Conservation (phyloP, 176 grass and related monocot genomes). For the Aegilops bicornis region DNA sequence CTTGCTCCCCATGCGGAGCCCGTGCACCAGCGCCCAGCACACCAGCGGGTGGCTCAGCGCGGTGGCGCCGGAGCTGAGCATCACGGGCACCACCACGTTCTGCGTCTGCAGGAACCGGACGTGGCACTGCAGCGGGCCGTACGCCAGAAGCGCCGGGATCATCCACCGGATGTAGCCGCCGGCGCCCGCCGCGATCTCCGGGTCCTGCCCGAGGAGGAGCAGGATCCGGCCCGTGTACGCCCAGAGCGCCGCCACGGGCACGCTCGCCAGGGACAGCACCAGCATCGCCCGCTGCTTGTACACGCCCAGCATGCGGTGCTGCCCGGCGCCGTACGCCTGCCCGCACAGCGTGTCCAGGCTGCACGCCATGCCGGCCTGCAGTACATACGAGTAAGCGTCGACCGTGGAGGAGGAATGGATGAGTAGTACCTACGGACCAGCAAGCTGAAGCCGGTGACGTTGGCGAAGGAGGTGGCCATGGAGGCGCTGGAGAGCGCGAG, state of each 20-base stretch:
- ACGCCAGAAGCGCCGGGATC: not conserved
- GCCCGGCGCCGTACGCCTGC: constrained; percentile 66
- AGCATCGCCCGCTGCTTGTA: not conserved
- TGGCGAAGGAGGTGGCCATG: not conserved
- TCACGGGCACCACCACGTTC: not conserved
- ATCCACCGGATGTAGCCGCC: not conserved
- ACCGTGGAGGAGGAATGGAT: no score
- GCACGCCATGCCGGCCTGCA: not conserved
- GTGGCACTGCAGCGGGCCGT: not conserved
- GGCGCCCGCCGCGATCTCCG: not conserved
- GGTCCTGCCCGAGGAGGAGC: not conserved
- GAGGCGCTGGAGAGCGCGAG: not conserved
- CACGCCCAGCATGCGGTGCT: not conserved
- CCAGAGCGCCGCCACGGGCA: not conserved
- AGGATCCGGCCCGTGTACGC: not conserved
- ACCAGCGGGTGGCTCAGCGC: not conserved
- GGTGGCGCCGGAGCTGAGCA: not conserved
- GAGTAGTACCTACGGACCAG: not conserved
- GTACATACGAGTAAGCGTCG: no score
- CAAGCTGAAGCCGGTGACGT: not conserved
- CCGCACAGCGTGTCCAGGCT: constrained; percentile 84
- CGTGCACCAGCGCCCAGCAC: not conserved
- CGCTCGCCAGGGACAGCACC: not conserved
- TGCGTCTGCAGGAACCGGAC: not conserved
- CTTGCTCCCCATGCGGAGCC: not conserved